Base-by-base conservation (phyloP, 192 early-diverging fungal genomes). In the Linnemannia zychae region DNA sequence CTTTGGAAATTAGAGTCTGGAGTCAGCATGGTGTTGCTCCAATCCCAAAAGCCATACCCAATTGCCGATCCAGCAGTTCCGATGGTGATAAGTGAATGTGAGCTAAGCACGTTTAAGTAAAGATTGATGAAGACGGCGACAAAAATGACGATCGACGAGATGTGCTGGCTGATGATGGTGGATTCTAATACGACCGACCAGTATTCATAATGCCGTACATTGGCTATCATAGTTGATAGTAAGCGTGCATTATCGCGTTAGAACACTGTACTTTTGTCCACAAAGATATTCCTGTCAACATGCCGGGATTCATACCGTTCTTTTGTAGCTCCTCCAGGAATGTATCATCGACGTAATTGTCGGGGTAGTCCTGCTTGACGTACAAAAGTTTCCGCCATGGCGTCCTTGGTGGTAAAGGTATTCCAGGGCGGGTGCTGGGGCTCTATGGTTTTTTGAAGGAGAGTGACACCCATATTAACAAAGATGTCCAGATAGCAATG, bases 311-410 rank as follows among this genome's bases (percentile, higher is more conserved):
- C 65, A 71, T 90, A 94, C 93, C 95, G 88, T 98, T 99, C 87
- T 96, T 96, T 79, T 96, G 94, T 76, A 99, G 88, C 78, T 95
- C 92, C 81, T 95, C 93, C 63, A 99, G 79, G 80, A 99, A 99
- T 4, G 95, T 94, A 44, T 90, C 89, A 78, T 98, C 97, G 1
- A 98, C 96, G 86, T 98, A 96, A 86, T 98, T 96, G 84, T 99
- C 98, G 9, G 96, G 94, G 72, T 94, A 98, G 49, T 93, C 93
- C 82, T 98, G 97, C 72, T 94, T 93, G 53, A 97, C 93, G 85
- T 96, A 98, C 72, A 98, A 82, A 1, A 97, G 76, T 87, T 95
- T 97, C 44, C 93, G 88, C 97, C 96, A 98, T 28, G 91, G 89
- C 6, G 71, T 7, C 53, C 79, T 81, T 7, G 74, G 82, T 13